A percentile compares a stretch with the other conserved stretches of the same genome.
Conservation (phyloP, 2,329 filamentous ascomycete species). For the Colletotrichum neosansevieriae region DNA sequence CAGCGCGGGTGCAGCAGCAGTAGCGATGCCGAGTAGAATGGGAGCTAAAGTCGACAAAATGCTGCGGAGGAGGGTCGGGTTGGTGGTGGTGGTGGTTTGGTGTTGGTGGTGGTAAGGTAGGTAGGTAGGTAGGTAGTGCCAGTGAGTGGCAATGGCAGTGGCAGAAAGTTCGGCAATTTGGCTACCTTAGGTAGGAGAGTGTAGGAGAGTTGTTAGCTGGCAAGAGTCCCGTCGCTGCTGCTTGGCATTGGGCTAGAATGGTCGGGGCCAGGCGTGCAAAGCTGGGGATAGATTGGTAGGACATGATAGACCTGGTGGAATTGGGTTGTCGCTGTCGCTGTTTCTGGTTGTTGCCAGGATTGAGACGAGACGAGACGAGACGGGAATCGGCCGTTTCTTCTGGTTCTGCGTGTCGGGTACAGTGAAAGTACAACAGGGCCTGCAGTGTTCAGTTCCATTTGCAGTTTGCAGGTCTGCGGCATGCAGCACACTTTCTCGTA, state of each 20-base stretch:
- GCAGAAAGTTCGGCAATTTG: conserved; percentile 5
- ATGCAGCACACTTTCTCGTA: too few relatives aligned
- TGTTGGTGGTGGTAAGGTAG: neutral
- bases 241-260: conserved; percentile 38
- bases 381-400: conserved; percentile 13
- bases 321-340: too few relatives aligned
- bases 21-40: conserved; percentile 30
- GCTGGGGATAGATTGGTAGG: conserved; percentile 22
- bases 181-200: neutral
- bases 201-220: too few relatives aligned
- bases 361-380: conserved; percentile 24
- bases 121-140: neutral
- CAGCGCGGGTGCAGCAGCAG: conserved; percentile 17
- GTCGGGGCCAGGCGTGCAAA: conserved; percentile 16
- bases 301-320: too few relatives aligned
- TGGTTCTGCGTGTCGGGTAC: conserved; percentile 7
- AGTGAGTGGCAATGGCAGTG: conserved; percentile 18
- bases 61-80: conserved; percentile 20
- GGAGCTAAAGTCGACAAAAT: conserved; percentile 27
- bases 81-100: conserved; percentile 2
- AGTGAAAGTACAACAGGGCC: neutral
- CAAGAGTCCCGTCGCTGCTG: conserved; percentile 1
- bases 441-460: conserved; percentile 1
- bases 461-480: neutral
- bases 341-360: conserved; percentile 1